A percentile compares a stretch with the other conserved stretches of the same genome.
phyloP scores from a whole-genome alignment of 176 grass and related monocot genomes.

The Tillandsia fasciculata region DNA sequence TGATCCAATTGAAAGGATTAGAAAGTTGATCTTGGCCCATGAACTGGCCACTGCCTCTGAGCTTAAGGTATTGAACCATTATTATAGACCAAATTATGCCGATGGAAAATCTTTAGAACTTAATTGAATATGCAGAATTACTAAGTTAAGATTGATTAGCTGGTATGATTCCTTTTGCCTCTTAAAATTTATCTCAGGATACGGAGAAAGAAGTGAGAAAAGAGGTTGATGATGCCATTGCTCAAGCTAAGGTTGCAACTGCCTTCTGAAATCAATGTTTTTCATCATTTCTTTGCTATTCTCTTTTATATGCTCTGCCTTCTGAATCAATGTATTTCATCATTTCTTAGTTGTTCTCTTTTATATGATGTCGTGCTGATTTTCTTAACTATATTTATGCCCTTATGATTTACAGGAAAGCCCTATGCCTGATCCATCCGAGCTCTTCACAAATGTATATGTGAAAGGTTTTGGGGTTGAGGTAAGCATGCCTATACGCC shows the following conservation, averaged over 20 bases:
- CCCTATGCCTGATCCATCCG: slow-evolving; percentile 67
- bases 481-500: slow-evolving; percentile 33
- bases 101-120: not conserved
- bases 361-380: not conserved
- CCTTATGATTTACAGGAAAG: slow-evolving; percentile 39
- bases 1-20: slow-evolving; percentile 73
- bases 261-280: not conserved
- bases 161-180: not conserved
- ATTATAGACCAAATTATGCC: not conserved
- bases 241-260: slow-evolving; percentile 62
- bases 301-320: not conserved
- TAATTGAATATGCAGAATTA: not conserved
- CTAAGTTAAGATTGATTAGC: not conserved
- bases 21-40: slow-evolving; percentile 67
- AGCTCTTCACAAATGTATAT: slow-evolving; percentile 77
- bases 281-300: not conserved
- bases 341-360: not conserved
- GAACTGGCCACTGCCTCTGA: slow-evolving; percentile 57
- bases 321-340: not conserved
- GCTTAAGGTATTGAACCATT: slow-evolving; percentile 47
- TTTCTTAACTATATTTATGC: slow-evolving; percentile 16
- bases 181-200: slow-evolving; percentile 33
- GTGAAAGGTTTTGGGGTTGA: slow-evolving; percentile 70
- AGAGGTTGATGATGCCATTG: slow-evolving; percentile 67
- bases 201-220: slow-evolving; percentile 77